Percentiles rank a stretch among this genome's conserved stretches.
Conservation (phyloP, 345 rosid species). For the Moricandia arvensis region DNA sequence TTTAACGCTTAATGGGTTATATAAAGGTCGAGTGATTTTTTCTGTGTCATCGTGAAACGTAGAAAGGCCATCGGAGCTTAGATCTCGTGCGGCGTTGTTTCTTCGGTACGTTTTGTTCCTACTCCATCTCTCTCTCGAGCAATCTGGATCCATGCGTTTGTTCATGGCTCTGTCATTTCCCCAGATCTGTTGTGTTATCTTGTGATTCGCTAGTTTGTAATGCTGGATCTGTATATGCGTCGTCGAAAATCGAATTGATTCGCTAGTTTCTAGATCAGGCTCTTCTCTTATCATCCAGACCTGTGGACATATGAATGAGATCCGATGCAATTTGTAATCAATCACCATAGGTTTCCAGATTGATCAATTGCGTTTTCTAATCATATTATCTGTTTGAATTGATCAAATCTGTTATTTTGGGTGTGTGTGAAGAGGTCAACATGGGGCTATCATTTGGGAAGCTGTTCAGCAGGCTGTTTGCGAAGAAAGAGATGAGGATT, state of each 20-base stretch:
- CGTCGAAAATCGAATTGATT: too few species aligned
- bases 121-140: background rate
- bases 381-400: too few species aligned
- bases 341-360: too few species aligned
- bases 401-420: too few species aligned
- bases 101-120: constrained; percentile 11
- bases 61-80: constrained; percentile 21
- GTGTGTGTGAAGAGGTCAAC: too few species aligned
- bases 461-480: constrained; percentile 69
- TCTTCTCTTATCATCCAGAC: too few species aligned
- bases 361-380: too few species aligned
- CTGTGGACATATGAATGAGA: too few species aligned
- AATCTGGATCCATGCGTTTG: constrained; percentile 12
- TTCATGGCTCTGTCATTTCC: background rate
- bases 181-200: constrained; percentile 20
- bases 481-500: constrained; percentile 76
- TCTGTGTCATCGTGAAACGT: constrained; percentile 22
- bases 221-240: constrained; percentile 19
- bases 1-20: constrained; percentile 27
- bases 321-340: too few species aligned
- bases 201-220: constrained; percentile 7
- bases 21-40: background rate
- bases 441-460: constrained; percentile 71
- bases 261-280: background rate
- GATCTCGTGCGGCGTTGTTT: constrained; percentile 33